A percentile compares a stretch with the other conserved stretches of the same genome.
These are phyloP conservation scores for Boletus patriciae DNA, from an alignment of 768 basidiomycete genomes.

Conservation along the genomic window DNA sequence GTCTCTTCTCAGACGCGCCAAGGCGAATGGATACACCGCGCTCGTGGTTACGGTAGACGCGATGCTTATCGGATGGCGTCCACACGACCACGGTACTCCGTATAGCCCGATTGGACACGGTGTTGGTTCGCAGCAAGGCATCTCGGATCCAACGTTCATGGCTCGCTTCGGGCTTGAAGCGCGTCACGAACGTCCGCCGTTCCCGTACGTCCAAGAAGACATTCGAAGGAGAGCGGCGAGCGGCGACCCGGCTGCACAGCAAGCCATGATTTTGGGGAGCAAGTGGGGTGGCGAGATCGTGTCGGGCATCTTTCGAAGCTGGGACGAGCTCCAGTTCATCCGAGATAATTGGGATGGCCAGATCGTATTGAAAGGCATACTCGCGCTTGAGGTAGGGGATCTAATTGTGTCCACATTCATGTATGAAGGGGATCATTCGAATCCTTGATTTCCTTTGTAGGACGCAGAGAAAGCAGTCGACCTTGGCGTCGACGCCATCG, in stretches of 20 bases:
- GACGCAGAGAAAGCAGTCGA: conserved; percentile 62
- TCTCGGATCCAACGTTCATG: conserved; percentile 52
- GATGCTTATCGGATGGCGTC: conserved; percentile 45
- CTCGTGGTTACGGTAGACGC: conserved; percentile 50
- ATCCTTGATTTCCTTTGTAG: conserved; percentile 1
- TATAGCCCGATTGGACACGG: conserved; percentile 41
- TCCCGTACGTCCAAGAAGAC: conserved; percentile 37
- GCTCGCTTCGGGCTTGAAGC: conserved; percentile 29
- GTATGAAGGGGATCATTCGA: neutral
- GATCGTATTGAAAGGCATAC: conserved; percentile 50
- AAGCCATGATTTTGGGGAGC: conserved; percentile 33
- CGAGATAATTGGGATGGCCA: conserved; percentile 49
- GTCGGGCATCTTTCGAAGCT: conserved; percentile 42
- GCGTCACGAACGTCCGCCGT: conserved; percentile 31
- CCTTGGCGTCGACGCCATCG: conserved; percentile 64
- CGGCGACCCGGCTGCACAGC: conserved; percentile 35
- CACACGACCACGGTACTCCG: conserved; percentile 40
- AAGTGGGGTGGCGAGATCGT: conserved; percentile 41
- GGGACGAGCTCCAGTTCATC: conserved; percentile 48
- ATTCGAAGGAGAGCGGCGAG: conserved; percentile 22
- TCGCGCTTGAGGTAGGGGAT: conserved; percentile 9
- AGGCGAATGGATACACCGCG: conserved; percentile 40
- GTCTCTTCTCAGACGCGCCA: conserved; percentile 45
- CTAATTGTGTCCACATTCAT: neutral
- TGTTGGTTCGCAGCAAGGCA: conserved; percentile 41